These are phyloP conservation scores for Biancaea sappan DNA, from an alignment of 306 rosid species.

Conservation along the genomic window DNA sequence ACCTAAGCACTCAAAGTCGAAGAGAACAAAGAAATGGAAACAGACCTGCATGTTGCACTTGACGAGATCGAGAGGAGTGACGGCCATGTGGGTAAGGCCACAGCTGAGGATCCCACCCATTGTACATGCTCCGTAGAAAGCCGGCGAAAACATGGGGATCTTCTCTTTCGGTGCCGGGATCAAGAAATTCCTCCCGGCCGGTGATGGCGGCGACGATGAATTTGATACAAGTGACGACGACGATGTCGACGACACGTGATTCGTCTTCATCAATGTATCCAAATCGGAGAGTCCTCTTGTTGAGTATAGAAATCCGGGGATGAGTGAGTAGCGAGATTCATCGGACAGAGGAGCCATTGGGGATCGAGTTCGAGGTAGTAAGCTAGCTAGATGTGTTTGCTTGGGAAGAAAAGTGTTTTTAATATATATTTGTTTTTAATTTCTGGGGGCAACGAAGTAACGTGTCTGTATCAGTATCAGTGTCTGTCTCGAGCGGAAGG, in stretches of 20 bases:
- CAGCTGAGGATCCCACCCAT: slow-evolving; percentile 58
- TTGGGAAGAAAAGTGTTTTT: background rate
- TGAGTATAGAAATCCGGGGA: slow-evolving; percentile 63
- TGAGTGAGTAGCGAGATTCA: slow-evolving; percentile 45
- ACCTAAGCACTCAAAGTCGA: no score
- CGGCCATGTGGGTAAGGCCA: slow-evolving; percentile 69
- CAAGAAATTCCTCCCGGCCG: slow-evolving; percentile 28
- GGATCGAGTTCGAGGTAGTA: background rate
- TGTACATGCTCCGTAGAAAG: slow-evolving; percentile 60
- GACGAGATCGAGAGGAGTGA: slow-evolving; percentile 81
- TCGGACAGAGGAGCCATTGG: slow-evolving; percentile 50
- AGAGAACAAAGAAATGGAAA: background rate
- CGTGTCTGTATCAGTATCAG: background rate
- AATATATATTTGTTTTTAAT: background rate
- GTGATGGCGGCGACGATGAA: background rate
- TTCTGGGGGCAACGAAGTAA: background rate
- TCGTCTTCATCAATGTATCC: slow-evolving; percentile 20
- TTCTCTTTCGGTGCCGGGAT: slow-evolving; percentile 60
- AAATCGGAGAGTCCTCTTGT: slow-evolving; percentile 36
- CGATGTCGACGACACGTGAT: slow-evolving; percentile 20
- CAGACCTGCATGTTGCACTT: slow-evolving; percentile 94
- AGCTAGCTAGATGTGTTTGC: background rate
- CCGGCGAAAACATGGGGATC: slow-evolving; percentile 61
- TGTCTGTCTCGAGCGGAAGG: background rate
- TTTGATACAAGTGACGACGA: slow-evolving; percentile 14